Evolutionary conservation across 2,329 filamentous ascomycete genomes (phyloP), one percentile per base, ranked within the genome.

Genomic region (Aspergillus versicolor): DNA sequence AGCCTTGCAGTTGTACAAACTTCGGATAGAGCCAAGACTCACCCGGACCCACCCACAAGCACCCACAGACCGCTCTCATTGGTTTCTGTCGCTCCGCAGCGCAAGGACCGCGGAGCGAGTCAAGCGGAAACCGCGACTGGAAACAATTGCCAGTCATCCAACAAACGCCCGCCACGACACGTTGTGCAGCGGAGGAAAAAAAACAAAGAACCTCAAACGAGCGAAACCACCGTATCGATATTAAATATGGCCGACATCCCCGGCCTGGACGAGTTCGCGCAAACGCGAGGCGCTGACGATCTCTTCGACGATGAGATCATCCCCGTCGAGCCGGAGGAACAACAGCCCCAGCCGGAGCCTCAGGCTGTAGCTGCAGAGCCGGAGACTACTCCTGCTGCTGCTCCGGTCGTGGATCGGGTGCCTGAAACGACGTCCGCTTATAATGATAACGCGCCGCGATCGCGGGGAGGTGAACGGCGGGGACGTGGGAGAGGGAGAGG

Each of bases 281-380:
- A 81, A 55, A 81, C 79, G 2, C 74, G 79, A 21, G 77, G 75
- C 22, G 75, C 73, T n/a, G 78, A 81, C 58, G 78, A 81, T 63
- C 68, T 81, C 7, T 81, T 81, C 58, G 77, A 80, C 60, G 79
- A 81, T 61, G 79, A 81, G 61, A 79, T 81, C 51, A 73, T 79
- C 27, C 79, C 79, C 3, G 70, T 80, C 27, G 62, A 73, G 3
- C 64, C 68, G 15, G 70, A 73, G 47, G 67, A 74, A 17, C 67
- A 60, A 7, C 57, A 65, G n/a, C 40, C 32, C 11, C 41, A 43
- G 24, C 59, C 64, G 1, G 65, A 68, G 15, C 56, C 59, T 6
- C 51, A 61, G 6, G 57, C 54, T 7, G 34, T 56, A 15, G 56
- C 54, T 7, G 34, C 56, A 15, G 60, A 62, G 53, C 27, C 27